Evolutionary conservation across 2,329 filamentous ascomycete genomes (phyloP).

Genomic region (Fusarium chlamydosporum): DNA sequence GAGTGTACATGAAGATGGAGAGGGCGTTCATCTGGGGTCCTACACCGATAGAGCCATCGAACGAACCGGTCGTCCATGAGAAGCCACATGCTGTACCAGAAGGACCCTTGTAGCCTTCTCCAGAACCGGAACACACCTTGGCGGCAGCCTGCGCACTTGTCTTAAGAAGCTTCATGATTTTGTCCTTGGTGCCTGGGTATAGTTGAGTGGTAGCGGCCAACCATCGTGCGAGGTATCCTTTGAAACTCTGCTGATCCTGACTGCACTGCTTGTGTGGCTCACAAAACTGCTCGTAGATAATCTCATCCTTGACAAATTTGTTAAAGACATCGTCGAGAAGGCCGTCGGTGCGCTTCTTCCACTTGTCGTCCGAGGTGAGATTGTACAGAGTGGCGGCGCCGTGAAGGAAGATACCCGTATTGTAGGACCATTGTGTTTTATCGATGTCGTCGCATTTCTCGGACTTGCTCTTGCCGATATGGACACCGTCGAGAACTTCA

Average conservation of each 20-base stretch:
- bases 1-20: constrained; percentile 72
- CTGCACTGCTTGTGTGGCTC: constrained; percentile 74
- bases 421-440: constrained; percentile 77
- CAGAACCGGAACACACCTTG: constrained; percentile 64
- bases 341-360: constrained; percentile 71
- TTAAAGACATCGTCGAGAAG: constrained; percentile 65
- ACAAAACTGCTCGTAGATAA: constrained; percentile 78
- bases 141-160: constrained; percentile 68
- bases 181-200: constrained; percentile 65
- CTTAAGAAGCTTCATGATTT: constrained; percentile 66
- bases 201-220: constrained; percentile 68
- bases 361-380: constrained; percentile 66
- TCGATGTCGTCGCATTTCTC: constrained; percentile 67
- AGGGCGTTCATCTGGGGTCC: constrained; percentile 79
- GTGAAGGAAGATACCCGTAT: constrained; percentile 75
- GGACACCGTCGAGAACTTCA: constrained; percentile 67
- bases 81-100: constrained; percentile 76
- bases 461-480: constrained; percentile 60
- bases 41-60: constrained; percentile 73
- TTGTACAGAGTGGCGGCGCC: constrained; percentile 74
- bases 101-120: constrained; percentile 62
- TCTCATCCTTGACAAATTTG: constrained; percentile 67
- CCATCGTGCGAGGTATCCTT: constrained; percentile 80
- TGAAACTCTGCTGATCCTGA: constrained; percentile 80
- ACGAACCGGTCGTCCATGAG: constrained; percentile 69